Conservation (phyloP, 208 protist species). For the Wallacemonas sp. region DNA sequence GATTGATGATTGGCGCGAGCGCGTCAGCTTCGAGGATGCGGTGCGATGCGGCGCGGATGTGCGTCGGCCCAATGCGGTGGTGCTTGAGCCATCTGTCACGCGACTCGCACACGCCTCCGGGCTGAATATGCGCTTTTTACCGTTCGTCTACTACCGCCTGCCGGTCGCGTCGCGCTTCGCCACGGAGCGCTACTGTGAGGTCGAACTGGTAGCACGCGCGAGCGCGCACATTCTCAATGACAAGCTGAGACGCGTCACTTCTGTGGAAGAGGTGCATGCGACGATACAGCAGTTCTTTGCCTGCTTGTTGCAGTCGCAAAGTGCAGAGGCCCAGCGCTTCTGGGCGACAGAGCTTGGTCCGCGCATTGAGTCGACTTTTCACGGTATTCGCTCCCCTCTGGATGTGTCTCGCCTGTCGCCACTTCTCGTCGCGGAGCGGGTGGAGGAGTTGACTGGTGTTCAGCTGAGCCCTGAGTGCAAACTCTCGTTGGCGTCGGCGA, state of each 20-base stretch:
- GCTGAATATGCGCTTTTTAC: slow-evolving; percentile 69
- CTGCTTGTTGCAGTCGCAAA: slow-evolving; percentile 49
- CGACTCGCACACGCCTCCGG: slow-evolving; percentile 69
- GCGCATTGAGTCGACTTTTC: slow-evolving; percentile 37
- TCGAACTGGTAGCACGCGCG: slow-evolving; percentile 76
- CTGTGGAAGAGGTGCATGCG: slow-evolving; percentile 22
- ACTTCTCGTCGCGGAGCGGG: slow-evolving; percentile 54
- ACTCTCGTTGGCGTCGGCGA: slow-evolving; percentile 9
- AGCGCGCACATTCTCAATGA: slow-evolving; percentile 54
- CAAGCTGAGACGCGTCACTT: slow-evolving; percentile 46
- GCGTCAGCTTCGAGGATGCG: slow-evolving; percentile 37
- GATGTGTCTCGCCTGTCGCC: slow-evolving; percentile 41
- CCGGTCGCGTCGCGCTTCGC: slow-evolving; percentile 36
- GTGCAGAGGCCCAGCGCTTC: slow-evolving; percentile 46
- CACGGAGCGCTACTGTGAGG: slow-evolving; percentile 63
- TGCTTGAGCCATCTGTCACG: slow-evolving; percentile 56
- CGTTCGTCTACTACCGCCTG: slow-evolving; percentile 81
- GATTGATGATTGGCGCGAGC: neutral
- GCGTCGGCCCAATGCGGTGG: slow-evolving; percentile 41
- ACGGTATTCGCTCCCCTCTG: slow-evolving; percentile 55
- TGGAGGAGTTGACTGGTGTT: slow-evolving; percentile 51
- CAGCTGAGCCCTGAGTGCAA: slow-evolving; percentile 28
- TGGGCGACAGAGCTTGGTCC: slow-evolving; percentile 76
- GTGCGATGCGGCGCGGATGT: slow-evolving; percentile 47
- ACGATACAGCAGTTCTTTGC: slow-evolving; percentile 45